Evolutionary conservation across 1,139 yeast genomes (phyloP).

Genomic region (Suhomyces bolitotheri): DNA sequence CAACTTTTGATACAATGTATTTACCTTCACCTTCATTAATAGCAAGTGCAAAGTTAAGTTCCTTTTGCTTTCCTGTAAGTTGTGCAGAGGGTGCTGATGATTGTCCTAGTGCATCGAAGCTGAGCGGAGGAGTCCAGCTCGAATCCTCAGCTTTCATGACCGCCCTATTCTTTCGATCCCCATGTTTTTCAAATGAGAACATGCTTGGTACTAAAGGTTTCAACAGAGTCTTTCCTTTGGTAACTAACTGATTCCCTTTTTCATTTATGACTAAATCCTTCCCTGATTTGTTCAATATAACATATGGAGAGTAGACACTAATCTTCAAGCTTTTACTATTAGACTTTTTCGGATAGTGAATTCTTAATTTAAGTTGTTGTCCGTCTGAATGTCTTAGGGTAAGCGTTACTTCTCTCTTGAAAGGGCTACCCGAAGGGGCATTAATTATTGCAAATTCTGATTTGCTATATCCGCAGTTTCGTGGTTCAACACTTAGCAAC

Average conservation of each 20-base stretch:
- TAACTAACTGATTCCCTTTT: constrained; percentile 51
- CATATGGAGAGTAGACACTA: constrained; percentile 80
- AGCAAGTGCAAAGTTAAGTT: constrained; percentile 73
- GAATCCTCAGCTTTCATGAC: constrained; percentile 69
- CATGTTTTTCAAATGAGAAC: constrained; percentile 76
- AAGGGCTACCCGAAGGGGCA: constrained; percentile 53
- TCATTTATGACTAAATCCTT: constrained; percentile 62
- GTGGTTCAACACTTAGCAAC: constrained; percentile 70
- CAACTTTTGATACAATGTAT: constrained; percentile 73
- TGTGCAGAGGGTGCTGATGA: constrained; percentile 65
- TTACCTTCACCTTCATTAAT: constrained; percentile 87
- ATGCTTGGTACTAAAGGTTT: constrained; percentile 57
- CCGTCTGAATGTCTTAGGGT: constrained; percentile 58
- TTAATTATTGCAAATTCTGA: constrained; percentile 85
- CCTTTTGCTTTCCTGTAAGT: constrained; percentile 58
- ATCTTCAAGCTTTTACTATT: constrained; percentile 58
- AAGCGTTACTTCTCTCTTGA: constrained; percentile 55
- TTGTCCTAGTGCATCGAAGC: constrained; percentile 91
- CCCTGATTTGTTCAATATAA: constrained; percentile 79
- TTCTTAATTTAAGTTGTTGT: constrained; percentile 60
- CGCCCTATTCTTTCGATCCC: constrained; percentile 67
- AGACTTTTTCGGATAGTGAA: constrained; percentile 59
- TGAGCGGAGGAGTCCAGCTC: constrained; percentile 70
- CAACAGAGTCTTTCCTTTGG: constrained; percentile 27
- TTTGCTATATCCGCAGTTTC: constrained; percentile 60